Evolutionary conservation across 192 early-diverging fungal species (phyloP).

Genomic region (Backusella morwellensis): DNA sequence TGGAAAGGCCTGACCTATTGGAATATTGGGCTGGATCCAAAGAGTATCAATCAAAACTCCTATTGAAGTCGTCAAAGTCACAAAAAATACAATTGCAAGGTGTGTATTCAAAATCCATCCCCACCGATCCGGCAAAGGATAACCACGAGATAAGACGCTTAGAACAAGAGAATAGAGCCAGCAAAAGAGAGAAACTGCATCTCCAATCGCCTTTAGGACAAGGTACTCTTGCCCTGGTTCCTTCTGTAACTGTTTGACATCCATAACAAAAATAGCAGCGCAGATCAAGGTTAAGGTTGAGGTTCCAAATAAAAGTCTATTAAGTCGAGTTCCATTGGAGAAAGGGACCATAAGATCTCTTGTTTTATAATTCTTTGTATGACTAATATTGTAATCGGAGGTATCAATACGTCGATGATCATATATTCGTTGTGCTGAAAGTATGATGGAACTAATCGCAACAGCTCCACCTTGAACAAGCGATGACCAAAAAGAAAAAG

Average conservation of each 20-base stretch:
- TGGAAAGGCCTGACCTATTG: background rate
- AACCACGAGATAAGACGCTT: slow-evolving; percentile 18
- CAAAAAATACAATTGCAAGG: slow-evolving; percentile 15
- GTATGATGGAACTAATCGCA: background rate
- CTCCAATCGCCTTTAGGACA: background rate
- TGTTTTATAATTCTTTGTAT: background rate
- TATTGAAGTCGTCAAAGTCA: background rate
- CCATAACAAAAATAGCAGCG: background rate
- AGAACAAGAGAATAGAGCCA: slow-evolving; percentile 28
- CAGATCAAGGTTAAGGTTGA: background rate
- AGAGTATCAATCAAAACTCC: background rate
- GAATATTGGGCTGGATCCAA: background rate
- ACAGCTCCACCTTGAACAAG: background rate
- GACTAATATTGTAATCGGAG: background rate
- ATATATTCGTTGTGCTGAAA: background rate
- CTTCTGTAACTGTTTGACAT: background rate
- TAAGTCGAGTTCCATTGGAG: background rate
- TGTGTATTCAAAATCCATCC: slow-evolving; percentile 35
- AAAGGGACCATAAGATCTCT: slow-evolving; percentile 2
- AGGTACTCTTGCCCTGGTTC: background rate
- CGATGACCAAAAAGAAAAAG: slow-evolving; percentile 1
- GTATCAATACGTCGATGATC: background rate
- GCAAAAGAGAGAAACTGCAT: background rate
- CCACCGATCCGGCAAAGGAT: slow-evolving; percentile 22
- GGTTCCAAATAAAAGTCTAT: background rate